Base-by-base conservation (phyloP, 1,139 yeast genomes). In the Geotrichum carabidarum region DNA sequence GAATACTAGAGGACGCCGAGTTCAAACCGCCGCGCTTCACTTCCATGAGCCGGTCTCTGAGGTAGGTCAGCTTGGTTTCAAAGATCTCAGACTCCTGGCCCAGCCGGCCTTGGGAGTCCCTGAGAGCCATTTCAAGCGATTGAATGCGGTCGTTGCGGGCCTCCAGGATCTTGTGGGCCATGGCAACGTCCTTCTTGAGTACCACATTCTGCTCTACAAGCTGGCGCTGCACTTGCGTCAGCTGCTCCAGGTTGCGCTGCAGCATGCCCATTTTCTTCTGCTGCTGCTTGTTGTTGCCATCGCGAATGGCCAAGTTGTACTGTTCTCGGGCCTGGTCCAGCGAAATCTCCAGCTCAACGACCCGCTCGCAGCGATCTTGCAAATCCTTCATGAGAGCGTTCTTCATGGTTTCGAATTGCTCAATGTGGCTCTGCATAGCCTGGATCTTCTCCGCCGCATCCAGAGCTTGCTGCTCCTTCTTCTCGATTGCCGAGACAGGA, bases 131-230 rank as follows among this genome's bases (percentile, higher is more conserved):
- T 61, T 83, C 84, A 56, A 86, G 73, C 43, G 78, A 75, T 53
- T 74, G 73, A 48, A 86, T 84, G 49, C 86, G 77, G 55, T 75
- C 77, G 58, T 81, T 82, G 53, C 90, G 76, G 31, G 81, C 74
- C 30, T 78, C 83, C 36, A 84, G 77, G 52, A 85, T 76, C 62
- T 80, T 78, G 58, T 82, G 82, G 48, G 83, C 76, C 14, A 82
- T 74, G 31, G 77, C 74, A 11, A 82, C 71, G 62, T 78, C 81
- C 55, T 68, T 74, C 60, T 72, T 71, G 36, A 79, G 63, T 22
- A 71, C 62, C 22, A 69, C 63, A 60, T 79, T 80, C 60, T 78
- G 81, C 49, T 77, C 79, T 38, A 75, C 72, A 18, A 79, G 66
- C 57, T 78, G 77, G 8, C 69, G 60, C 56, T 73, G 76, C 3